phyloP scores from a whole-genome alignment of 2,329 filamentous ascomycete species.

The Elsinoe necatrix region DNA sequence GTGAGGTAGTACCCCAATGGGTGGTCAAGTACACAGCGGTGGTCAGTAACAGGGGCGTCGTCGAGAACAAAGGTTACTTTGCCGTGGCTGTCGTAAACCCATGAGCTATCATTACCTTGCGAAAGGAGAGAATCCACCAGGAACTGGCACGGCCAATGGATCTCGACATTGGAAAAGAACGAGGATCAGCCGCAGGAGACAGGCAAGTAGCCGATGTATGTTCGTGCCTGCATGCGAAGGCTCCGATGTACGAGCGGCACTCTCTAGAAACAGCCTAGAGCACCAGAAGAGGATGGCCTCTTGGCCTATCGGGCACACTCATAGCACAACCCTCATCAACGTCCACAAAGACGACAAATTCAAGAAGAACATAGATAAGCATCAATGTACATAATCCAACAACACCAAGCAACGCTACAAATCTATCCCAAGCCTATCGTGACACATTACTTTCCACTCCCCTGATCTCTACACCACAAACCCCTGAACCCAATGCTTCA shows the following conservation, averaged over 20 bases:
- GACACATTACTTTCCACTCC: background rate
- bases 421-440: background rate
- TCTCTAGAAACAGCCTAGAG: background rate
- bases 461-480: slow-evolving; percentile 46
- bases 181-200: too few species aligned
- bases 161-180: background rate
- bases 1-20: slow-evolving; percentile 81
- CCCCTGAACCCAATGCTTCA: slow-evolving; percentile 70
- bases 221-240: too few species aligned
- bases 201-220: too few species aligned
- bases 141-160: too few species aligned
- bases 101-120: background rate
- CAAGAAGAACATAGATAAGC: slow-evolving; percentile 1
- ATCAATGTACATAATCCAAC: background rate
- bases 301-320: background rate
- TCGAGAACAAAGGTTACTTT: slow-evolving; percentile 98
- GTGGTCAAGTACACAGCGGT: slow-evolving; percentile 97
- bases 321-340: background rate
- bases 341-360: background rate
- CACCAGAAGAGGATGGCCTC: background rate
- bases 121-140: too few species aligned
- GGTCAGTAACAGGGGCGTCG: slow-evolving; percentile 84
- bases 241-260: background rate
- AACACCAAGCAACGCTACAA: background rate
- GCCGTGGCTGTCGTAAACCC: slow-evolving; percentile 61